These are phyloP conservation scores for Tulasnella sp. DNA, from an alignment of 768 basidiomycete species.

Conservation along the genomic window DNA sequence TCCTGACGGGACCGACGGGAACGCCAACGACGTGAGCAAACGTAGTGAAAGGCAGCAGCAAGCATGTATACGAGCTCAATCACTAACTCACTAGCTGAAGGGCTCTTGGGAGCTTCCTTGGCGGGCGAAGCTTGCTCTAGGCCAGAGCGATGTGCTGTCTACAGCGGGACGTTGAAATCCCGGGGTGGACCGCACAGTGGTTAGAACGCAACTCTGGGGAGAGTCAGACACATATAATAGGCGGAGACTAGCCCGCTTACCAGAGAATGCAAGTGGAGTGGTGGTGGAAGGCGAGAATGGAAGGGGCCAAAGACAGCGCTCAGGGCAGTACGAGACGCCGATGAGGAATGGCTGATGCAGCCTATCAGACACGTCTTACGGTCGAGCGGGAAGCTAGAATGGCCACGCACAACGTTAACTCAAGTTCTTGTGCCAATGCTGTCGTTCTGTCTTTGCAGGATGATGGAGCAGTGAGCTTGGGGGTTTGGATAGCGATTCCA, in stretches of 20 bases:
- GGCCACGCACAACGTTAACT: not conserved
- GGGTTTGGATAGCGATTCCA: slow-evolving; percentile 6
- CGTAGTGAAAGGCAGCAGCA: not conserved
- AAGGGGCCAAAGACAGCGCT: not conserved
- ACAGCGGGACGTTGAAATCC: not conserved
- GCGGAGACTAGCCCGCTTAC: not conserved
- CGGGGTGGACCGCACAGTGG: not conserved
- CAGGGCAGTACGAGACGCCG: not conserved
- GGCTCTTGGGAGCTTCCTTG: not conserved
- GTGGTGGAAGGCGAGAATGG: slow-evolving; percentile 13
- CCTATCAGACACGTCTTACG: slow-evolving; percentile 9
- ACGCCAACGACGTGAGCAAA: not conserved
- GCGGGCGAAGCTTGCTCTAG: not conserved
- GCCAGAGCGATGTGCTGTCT: not conserved
- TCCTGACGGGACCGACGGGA: not conserved
- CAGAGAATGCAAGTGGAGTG: not conserved
- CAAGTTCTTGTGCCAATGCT: not conserved
- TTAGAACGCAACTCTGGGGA: not conserved
- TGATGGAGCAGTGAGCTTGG: not conserved
- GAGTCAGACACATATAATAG: not conserved
- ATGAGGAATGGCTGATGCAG: not conserved
- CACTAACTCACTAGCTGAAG: not conserved
- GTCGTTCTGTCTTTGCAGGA: not conserved
- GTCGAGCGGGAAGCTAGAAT: not conserved
- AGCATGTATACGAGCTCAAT: not conserved